Base-by-base conservation (phyloP, 2,329 filamentous ascomycete species). In the Colletotrichum sp. region DNA sequence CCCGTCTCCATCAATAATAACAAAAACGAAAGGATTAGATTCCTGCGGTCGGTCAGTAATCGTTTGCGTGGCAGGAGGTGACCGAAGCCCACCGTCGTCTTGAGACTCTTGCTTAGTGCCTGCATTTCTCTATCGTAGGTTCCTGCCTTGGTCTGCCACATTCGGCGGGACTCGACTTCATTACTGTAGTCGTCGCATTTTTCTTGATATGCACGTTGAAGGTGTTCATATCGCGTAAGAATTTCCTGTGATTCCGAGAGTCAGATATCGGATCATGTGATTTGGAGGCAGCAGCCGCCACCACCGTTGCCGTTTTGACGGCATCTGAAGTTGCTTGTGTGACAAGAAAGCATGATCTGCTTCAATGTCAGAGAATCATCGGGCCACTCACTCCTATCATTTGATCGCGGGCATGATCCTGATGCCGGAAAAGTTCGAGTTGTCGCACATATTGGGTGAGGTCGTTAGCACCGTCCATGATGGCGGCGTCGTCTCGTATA, bases 1-100 rank as follows among this genome's bases (percentile, higher is more conserved):
- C 3, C 84, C 84, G 36, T 85, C 84, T 18, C 84, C 84, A 30
- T 85, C 84, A 24, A 85, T 81, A 59, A 85, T 80, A 30, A 82
- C 81, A 49, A 81, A 83, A 12, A 82, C 83, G 44, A 85, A 84
- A 0, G 81, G 79, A 18, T 80, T 79, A 30, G 81, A 80, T 65
- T 85, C 82, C 83, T 85, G 71, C 12, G 6, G 18, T 26, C 12
- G 4, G 21, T 64, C 32, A 64, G 34, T 49, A 49, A 10, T 49
- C 9, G 9, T 49, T n/a, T n/a, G 9, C 18, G 39, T 49, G 18
- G 18, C 39, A n/a, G 18, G 39, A 49, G 18, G 9, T n/a, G 39
- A 49, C 18, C 18, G 39, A n/a, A 49, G 39, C 12, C 60, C 26
- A 80, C 79, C 21, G 59, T 78, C 24, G 72, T 64, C 60, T 77